Base-by-base conservation (phyloP, 331 rosid species). In the Dryas integrifolia region DNA sequence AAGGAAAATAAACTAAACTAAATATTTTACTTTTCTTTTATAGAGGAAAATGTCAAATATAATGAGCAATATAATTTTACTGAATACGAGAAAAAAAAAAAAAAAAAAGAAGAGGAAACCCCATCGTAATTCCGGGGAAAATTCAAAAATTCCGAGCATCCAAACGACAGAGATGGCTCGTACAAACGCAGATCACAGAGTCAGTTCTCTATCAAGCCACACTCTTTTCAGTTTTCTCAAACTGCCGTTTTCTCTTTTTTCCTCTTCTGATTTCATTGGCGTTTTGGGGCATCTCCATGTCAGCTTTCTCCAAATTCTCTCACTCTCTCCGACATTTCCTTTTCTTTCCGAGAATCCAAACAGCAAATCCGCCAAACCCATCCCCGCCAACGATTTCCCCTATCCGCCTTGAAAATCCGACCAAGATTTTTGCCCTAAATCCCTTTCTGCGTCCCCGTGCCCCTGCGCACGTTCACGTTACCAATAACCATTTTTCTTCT, bases 291-390 rank as follows among this genome's bases (percentile, higher is more conserved):
- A 59, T 68, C 21, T 47, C 41, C 9, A n/a, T 83, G 84, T 76
- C 78, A 69, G 86, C 88, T 78, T 81, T 84, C 81, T 70, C 65
- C 55, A 74, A 71, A 76, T 77, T 74, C 81, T 51, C 77, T 77
- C 58, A 48, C 70, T 81, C 73, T 69, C 84, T 48, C 41, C 58
- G 65, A 39, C 72, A 67, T 83, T 77, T 74, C 83, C 45, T 72
- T 58, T 60, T 67, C 49, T 39, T 63, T 72, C 67, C 13, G 3
- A 55, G 86, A 73, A 58, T 79, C 89, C 78, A 80, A 84, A 76
- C 89, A 82, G 16, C 83, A 75, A 18, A 80, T 74, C 79, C 47
- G 84, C 87, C 89, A 79, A 79, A 79, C 77, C 74, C 38, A 77
- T 72, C 61, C 41, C 59, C 57, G 72, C 79, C 57, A 52, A 72